Base-by-base conservation (phyloP, 805 yeast species). In the Babjeviella inositovora region DNA sequence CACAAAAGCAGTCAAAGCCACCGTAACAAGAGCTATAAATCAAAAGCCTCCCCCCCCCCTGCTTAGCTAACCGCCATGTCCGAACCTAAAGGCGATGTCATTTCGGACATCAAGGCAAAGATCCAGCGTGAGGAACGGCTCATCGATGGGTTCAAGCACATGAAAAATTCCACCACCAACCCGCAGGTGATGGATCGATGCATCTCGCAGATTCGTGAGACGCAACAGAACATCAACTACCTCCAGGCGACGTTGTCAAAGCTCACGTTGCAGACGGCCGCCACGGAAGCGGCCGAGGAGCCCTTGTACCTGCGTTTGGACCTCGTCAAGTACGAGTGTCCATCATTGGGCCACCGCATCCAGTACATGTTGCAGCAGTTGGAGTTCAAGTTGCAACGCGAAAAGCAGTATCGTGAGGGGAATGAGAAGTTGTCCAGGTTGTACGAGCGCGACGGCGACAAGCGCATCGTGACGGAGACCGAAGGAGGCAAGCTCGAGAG, bases 281-380 rank as follows among this genome's bases (percentile, higher is more conserved):
- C 12, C 7, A 11, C 11, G 8, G 22, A 20, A 6, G 8, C 18
- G 7, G 19, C 19, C 21, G n/a, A 14, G 6, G 16, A 7, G 6
- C 8, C 7, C 8, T n/a, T 17, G 23, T 14, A 16, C 18, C 18
- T 87, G 1, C 61, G 79, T 11, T 53, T 79, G 33, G 98, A 90
- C 44, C 57, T 90, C 27, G 62, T 82, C 42, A 84, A 84, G 37
- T 84, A 82, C 41, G 96, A 90, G 38, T 80, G 94, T 36, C 95
- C 96, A 1, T 80, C 93, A 0, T 54, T 90, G 34, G 95, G 96
- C 7, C 95, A 90, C 38, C 68, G 90, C 32, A 90, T 90, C 39
- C 95, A 82, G 48, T 73, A 80, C 37, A 85, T 90, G 97, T 62
- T 87, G 26, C 96, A 85, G 50, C 93, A 84, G 47, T 59, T 90